Base-by-base conservation (phyloP, 2,329 filamentous ascomycete species). In the Pyricularia pennisetigena region DNA sequence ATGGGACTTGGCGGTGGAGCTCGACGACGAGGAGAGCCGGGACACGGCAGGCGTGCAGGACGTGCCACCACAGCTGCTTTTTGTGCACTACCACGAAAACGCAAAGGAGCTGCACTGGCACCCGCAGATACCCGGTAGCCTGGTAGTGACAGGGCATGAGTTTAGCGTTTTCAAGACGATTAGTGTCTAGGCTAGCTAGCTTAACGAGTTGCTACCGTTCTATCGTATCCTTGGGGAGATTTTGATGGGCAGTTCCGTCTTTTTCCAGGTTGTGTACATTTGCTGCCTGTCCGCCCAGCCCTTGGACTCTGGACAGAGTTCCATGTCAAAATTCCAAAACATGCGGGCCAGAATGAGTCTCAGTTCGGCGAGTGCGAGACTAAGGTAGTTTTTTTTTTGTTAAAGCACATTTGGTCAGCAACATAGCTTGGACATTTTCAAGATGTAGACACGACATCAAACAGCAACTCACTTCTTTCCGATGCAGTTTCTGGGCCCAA, bases 71-170 rank as follows among this genome's bases (percentile, higher is more conserved):
- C 95, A 99, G 79, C 80, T 99, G 74, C 82, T 99, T 71, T 99
- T 99, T 78, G 93, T 97, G 75, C 95, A 99, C 80, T 97, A 97
- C 77, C 93, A 96, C 82, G 91, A 96, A 74, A 89, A 92, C 73
- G 93, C 93, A 68, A 98, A 97, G 86, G 95, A 99, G 80, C 82
- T 94, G 54, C 95, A 99, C 81, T 99, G 95, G 94, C 94, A 98
- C 81, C 91, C 91, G 41, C 95, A 99, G 82, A 97, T 98, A 76
- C 91, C 93, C 0, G 95, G 95, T 32, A 89, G 88, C 41, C 81
- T 98, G 70, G 89, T 98, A 80, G 93, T 93, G 1, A 99, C 95
- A 0, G 95, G 95, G 10, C 90, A 93, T 75, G 89, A 89, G 79
- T 97, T 99, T 79, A 92, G 90, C 75, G 88, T 93, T 65, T 92